Evolutionary conservation across 305 asterid species (phyloP), one percentile per base, ranked within the genome.

Genomic region (Withania somnifera): DNA sequence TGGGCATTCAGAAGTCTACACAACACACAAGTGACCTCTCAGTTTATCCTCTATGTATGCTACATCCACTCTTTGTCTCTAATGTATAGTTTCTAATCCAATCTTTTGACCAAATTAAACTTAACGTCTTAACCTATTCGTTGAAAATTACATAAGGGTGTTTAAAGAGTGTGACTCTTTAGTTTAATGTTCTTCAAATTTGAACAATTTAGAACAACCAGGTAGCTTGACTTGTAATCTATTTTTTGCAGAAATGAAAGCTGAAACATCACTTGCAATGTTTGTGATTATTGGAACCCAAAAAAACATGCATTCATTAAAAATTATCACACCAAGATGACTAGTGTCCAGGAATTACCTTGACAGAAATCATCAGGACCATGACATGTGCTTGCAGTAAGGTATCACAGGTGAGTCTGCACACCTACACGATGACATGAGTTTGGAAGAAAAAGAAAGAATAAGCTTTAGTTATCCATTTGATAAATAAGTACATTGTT

Each of bases 281-380:
- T 14, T 20, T 47, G 78, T 45, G 78, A 71, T 24, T 45, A 22
- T n/a, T 3, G 78, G 57, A 71, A 71, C 14, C 58, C 56, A 71
- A 38, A 22, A 42, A 47, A 73, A 73, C 60, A 73, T 19, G 14
- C 57, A 71, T 71, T 60, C 14, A 5, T 60, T 26, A 58, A 60
- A 7, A 83, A 40, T 8, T 34, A 61, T 38, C 54, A 67, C 24
- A 30, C 53, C 77, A 83, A 67, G 80, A 40, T 64, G 82, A 86
- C 78, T 67, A 68, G 79, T 66, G 40, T 50, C 58, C 51, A 84
- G 50, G 71, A 56, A 54, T 82, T 90, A 96, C 99, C 97, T 96
- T 96, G 32, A 92, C 84, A 76, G 99, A 93, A 40, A 96, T 84
- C 98, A 96, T 90, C 80, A 96, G 94, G 81, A 93, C 97, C 98